These are phyloP conservation scores for Ogataea parapolymorpha DNA, from an alignment of 805 yeast species.

Conservation along the genomic window DNA sequence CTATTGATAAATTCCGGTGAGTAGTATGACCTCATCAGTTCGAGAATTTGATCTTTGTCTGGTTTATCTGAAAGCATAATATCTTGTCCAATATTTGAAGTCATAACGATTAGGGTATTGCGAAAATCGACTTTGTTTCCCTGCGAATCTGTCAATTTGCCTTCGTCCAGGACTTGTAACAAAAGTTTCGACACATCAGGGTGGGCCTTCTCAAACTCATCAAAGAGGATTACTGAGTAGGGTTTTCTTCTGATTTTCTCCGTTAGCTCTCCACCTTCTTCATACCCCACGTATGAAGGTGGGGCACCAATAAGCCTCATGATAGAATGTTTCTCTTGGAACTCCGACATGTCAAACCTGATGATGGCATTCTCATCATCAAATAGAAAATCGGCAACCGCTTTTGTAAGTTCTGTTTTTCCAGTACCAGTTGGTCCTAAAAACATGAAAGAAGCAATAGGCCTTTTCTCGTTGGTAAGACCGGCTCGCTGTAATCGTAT, in stretches of 20 bases:
- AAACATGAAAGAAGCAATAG: slow-evolving; percentile 95
- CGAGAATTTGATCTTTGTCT: slow-evolving; percentile 58
- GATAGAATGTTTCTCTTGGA: slow-evolving; percentile 90
- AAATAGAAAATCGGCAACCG: slow-evolving; percentile 87
- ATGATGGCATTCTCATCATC: slow-evolving; percentile 84
- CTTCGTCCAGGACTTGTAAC: slow-evolving; percentile 92
- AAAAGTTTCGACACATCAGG: slow-evolving; percentile 89
- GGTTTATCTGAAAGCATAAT: slow-evolving; percentile 67
- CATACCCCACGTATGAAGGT: slow-evolving; percentile 96
- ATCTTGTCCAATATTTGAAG: slow-evolving; percentile 95
- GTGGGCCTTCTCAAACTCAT: slow-evolving; percentile 97
- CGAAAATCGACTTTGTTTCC: slow-evolving; percentile 93
- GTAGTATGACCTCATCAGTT: slow-evolving; percentile 66
- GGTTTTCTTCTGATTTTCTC: slow-evolving; percentile 96
- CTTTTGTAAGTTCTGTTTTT: slow-evolving; percentile 92
- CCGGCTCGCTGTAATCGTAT: slow-evolving; percentile 97
- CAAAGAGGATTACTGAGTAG: slow-evolving; percentile 86
- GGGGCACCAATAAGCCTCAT: slow-evolving; percentile 95
- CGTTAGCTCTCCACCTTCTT: slow-evolving; percentile 92
- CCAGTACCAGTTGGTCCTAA: slow-evolving; percentile 99
- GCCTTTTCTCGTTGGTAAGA: slow-evolving; percentile 87
- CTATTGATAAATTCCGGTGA: slow-evolving; percentile 96
- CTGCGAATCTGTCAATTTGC: slow-evolving; percentile 89
- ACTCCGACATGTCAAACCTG: slow-evolving; percentile 96
- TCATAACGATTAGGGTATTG: slow-evolving; percentile 93